Evolutionary conservation across 768 basidiomycete species (phyloP).

Genomic region (Suillus subaureus): DNA sequence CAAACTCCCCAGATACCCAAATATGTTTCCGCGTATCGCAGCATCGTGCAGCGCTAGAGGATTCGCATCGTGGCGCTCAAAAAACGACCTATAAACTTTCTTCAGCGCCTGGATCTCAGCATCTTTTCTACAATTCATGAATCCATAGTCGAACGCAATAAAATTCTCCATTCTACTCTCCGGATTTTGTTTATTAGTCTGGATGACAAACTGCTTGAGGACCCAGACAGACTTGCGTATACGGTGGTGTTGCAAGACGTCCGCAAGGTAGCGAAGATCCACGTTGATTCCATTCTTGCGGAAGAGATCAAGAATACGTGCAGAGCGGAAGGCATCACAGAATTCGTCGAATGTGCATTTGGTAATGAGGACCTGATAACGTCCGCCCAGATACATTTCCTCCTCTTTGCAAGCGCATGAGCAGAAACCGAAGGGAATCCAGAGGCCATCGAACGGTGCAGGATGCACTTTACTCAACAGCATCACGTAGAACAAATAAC

Average conservation of each 20-base stretch:
- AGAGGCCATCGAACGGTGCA: neutral
- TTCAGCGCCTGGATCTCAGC: slow-evolving; percentile 25
- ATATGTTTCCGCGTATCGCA: slow-evolving; percentile 34
- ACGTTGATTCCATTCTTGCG: slow-evolving; percentile 2
- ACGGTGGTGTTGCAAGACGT: neutral
- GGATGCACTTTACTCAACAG: slow-evolving; percentile 8
- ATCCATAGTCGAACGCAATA: slow-evolving; percentile 15
- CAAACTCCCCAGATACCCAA: slow-evolving; percentile 25
- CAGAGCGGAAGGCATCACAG: slow-evolving; percentile 5
- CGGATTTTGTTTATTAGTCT: neutral
- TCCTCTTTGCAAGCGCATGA: slow-evolving; percentile 17
- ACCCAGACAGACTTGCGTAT: slow-evolving; percentile 17
- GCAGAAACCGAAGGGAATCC: slow-evolving; percentile 24
- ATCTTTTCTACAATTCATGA: slow-evolving; percentile 15
- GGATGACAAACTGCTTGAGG: slow-evolving; percentile 11
- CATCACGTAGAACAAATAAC: slow-evolving; percentile 4
- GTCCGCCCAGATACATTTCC: slow-evolving; percentile 1
- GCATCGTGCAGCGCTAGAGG: slow-evolving; percentile 41
- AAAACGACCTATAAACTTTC: slow-evolving; percentile 35
- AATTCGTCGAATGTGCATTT: slow-evolving; percentile 19
- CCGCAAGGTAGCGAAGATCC: neutral
- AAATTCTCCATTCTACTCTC: neutral
- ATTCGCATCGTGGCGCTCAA: slow-evolving; percentile 24
- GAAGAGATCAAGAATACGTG: slow-evolving; percentile 12
- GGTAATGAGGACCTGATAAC: slow-evolving; percentile 9